Evolutionary conservation across 306 rosid genomes (phyloP).

Genomic region (Cercis canadensis): DNA sequence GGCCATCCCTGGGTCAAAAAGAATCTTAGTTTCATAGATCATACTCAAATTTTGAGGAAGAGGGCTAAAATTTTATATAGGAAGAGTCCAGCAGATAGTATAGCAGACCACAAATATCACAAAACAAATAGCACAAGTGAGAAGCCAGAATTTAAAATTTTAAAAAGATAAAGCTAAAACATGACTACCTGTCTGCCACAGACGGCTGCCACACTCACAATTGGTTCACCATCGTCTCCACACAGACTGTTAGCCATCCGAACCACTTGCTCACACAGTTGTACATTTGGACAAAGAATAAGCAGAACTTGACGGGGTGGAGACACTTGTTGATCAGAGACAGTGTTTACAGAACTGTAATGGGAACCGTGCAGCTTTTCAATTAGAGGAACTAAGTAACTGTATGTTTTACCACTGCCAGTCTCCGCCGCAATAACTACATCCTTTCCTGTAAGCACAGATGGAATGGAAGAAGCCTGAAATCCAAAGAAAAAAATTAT

Average conservation of each 20-base stretch:
- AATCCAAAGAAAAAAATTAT: slow-evolving; percentile 26
- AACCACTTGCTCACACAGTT: slow-evolving; percentile 81
- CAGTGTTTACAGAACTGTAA: slow-evolving; percentile 42
- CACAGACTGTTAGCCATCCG: slow-evolving; percentile 82
- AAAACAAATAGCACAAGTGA: slow-evolving; percentile 4
- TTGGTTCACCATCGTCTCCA: slow-evolving; percentile 63
- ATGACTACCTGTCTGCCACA: slow-evolving; percentile 87
- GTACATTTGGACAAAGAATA: slow-evolving; percentile 91
- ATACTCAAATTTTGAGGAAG: slow-evolving; percentile 13
- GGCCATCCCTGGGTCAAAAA: slow-evolving; percentile 87
- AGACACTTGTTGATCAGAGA: slow-evolving; percentile 45
- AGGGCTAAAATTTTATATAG: neutral
- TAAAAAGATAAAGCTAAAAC: neutral
- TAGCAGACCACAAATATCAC: slow-evolving; percentile 26
- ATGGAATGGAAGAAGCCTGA: slow-evolving; percentile 89
- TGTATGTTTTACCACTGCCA: slow-evolving; percentile 62
- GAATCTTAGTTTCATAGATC: slow-evolving; percentile 16
- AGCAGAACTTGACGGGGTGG: slow-evolving; percentile 52
- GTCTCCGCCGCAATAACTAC: slow-evolving; percentile 95
- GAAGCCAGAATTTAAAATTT: no score
- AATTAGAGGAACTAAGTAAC: slow-evolving; percentile 80
- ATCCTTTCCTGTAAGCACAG: slow-evolving; percentile 81
- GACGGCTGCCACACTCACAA: slow-evolving; percentile 71
- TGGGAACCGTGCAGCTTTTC: slow-evolving; percentile 52
- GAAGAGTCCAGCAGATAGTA: neutral